These are phyloP conservation scores for Phytopythium litorale DNA, from an alignment of 352 stramenopile species.

Conservation along the genomic window DNA sequence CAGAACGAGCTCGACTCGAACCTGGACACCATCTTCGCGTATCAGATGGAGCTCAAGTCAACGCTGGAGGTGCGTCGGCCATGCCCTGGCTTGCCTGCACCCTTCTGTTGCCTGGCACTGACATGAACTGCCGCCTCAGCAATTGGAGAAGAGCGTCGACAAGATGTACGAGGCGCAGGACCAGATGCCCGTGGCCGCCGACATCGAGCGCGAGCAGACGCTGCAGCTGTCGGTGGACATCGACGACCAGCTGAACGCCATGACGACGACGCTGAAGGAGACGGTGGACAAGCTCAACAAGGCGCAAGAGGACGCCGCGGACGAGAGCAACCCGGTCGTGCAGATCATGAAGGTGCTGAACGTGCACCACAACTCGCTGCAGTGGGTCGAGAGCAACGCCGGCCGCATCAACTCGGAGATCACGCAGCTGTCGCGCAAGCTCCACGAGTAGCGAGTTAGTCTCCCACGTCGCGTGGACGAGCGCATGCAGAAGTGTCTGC, in stretches of 20 bases:
- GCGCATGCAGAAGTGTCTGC: background rate
- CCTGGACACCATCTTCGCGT: slow-evolving; percentile 85
- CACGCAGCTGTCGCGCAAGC: slow-evolving; percentile 55
- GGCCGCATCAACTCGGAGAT: slow-evolving; percentile 65
- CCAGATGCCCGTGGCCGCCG: slow-evolving; percentile 78
- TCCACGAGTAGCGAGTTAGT: slow-evolving; percentile 33
- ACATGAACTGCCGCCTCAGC: slow-evolving; percentile 21
- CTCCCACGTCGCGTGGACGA: background rate
- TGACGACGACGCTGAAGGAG: slow-evolving; percentile 85
- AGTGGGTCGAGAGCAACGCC: slow-evolving; percentile 82
- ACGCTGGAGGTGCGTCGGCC: slow-evolving; percentile 63
- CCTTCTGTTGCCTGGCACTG: slow-evolving; percentile 1
- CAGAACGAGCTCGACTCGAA: slow-evolving; percentile 86
- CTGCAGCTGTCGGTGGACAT: slow-evolving; percentile 84
- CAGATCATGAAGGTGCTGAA: slow-evolving; percentile 90
- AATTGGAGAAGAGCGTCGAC: slow-evolving; percentile 87
- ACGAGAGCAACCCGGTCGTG: slow-evolving; percentile 76
- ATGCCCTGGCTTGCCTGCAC: background rate
- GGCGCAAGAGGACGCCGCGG: slow-evolving; percentile 59
- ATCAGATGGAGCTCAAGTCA: slow-evolving; percentile 88
- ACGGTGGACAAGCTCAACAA: slow-evolving; percentile 87
- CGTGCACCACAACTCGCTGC: slow-evolving; percentile 85
- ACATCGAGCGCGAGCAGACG: slow-evolving; percentile 85
- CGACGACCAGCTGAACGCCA: slow-evolving; percentile 84
- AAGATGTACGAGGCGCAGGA: slow-evolving; percentile 88